Evolutionary conservation across 805 yeast species (phyloP), one percentile per base, ranked within the genome.

Genomic region (Cyberlindnera bimundalis): DNA sequence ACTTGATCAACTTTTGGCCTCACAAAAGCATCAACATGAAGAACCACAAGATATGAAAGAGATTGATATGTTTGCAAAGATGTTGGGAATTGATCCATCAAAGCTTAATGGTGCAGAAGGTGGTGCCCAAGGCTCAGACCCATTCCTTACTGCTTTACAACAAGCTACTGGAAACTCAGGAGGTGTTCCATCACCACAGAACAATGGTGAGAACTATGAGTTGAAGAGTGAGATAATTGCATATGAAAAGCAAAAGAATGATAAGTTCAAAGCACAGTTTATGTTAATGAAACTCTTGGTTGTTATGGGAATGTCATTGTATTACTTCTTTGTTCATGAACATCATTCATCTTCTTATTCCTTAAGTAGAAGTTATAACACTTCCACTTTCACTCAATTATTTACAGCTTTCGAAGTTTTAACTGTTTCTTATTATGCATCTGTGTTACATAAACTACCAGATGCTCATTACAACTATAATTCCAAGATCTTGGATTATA

Each of bases 381-480:
- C 23, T 10, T 28, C 50, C 1, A n/a, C 28, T 4, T 51, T 52
- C 40, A 48, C 53, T 13, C 47, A 48, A 28, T 6, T 45, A 2
- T 48, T 53, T 15, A 40, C 45, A 1, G 29, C 51, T 3, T 43
- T 56, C 7, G 61, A 57, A 30, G 40, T 44, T 2, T 17, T 54
- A 4, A 38, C 49, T 3, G 48, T 57, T 1, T 40, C 53, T 3
- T 37, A 40, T 33, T 52, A 51, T 28, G 50, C 48, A 3, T 30
- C 44, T 5, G 42, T 33, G 19, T 21, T 48, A n/a, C 46, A 43
- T 26, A 43, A 42, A 13, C 36, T 44, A 13, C 35, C 46, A 8
- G 57, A 53, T 14, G 24, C 44, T n/a, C 47, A 54, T 17, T 57
- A 54, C 34, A 55, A 51, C 37, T 55, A 48, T 25, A 44, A 53